Conservation (phyloP, 768 basidiomycete species). For the Gymnopilus dilepis region DNA sequence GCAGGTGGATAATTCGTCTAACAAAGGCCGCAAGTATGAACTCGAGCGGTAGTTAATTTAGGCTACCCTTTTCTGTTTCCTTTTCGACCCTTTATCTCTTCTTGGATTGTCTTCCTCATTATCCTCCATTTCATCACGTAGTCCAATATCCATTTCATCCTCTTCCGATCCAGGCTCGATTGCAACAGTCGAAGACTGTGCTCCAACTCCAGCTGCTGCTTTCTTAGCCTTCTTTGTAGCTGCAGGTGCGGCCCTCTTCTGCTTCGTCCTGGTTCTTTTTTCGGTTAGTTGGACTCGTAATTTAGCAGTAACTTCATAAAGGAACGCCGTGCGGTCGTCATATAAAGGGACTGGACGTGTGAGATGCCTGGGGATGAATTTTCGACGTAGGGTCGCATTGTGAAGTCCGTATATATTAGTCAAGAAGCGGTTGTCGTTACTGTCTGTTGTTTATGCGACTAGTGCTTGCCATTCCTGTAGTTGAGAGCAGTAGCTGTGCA, state of each 20-base stretch:
- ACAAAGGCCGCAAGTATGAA: no score
- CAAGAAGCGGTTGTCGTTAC: conserved; percentile 25
- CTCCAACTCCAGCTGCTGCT: background rate
- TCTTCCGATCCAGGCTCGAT: background rate
- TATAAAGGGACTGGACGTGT: conserved; percentile 9
- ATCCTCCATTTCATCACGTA: no score
- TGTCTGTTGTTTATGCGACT: conserved; percentile 26
- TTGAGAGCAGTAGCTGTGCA: conserved; percentile 17
- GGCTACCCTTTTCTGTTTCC: no score
- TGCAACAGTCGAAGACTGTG: background rate
- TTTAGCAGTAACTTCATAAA: conserved; percentile 1
- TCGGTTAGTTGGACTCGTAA: conserved; percentile 12
- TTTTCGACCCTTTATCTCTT: no score
- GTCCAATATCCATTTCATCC: background rate
- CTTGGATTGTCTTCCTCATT: no score
- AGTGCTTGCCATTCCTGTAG: conserved; percentile 17
- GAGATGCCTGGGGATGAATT: conserved; percentile 17
- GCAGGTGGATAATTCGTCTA: no score
- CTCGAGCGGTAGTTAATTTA: no score
- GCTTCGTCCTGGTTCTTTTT: conserved; percentile 17
- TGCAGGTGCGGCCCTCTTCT: conserved; percentile 18
- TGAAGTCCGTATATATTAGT: conserved; percentile 34
- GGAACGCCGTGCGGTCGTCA: conserved; percentile 8
- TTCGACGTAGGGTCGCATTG: conserved; percentile 27
- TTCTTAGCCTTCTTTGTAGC: conserved; percentile 13